Conservation (phyloP, 768 basidiomycete species). For the Clitopilus hobsonii region DNA sequence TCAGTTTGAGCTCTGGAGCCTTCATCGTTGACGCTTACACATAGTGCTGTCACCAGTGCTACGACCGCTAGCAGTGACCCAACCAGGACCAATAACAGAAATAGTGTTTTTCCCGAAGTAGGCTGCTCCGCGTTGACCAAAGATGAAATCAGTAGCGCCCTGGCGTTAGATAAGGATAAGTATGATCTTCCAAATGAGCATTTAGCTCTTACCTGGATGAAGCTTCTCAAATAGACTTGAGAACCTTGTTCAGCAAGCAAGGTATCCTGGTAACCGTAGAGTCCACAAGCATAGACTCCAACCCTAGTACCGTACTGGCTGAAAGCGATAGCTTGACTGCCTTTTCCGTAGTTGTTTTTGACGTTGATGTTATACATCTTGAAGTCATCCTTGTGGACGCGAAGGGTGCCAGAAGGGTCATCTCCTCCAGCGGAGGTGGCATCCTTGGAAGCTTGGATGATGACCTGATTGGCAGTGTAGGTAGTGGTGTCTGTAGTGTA, state of each 20-base stretch:
- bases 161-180: conserved; percentile 1
- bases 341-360: conserved; percentile 18
- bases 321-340: conserved; percentile 21
- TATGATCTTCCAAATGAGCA: background rate
- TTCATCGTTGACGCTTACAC: conserved; percentile 3
- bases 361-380: conserved; percentile 27
- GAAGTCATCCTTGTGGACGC: conserved; percentile 25
- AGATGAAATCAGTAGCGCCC: conserved; percentile 22
- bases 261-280: conserved; percentile 21
- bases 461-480: conserved; percentile 24
- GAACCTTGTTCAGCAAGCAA: conserved; percentile 16
- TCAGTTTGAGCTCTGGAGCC: conserved; percentile 10
- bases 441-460: conserved; percentile 20
- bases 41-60: background rate
- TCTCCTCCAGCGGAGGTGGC: conserved; percentile 23
- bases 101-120: conserved; percentile 21
- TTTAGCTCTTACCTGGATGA: conserved; percentile 7
- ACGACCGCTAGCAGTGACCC: conserved; percentile 21
- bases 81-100: conserved; percentile 17
- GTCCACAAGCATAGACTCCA: conserved; percentile 19
- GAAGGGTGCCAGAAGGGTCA: conserved; percentile 23
- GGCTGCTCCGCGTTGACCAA: conserved; percentile 16
- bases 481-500: conserved; percentile 23
- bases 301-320: conserved; percentile 20
- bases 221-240: conserved; percentile 17